A percentile compares a stretch with the other conserved stretches of the same genome.
phyloP scores from a whole-genome alignment of 2,329 filamentous ascomycete species.

The Dactylella cylindrospora region DNA sequence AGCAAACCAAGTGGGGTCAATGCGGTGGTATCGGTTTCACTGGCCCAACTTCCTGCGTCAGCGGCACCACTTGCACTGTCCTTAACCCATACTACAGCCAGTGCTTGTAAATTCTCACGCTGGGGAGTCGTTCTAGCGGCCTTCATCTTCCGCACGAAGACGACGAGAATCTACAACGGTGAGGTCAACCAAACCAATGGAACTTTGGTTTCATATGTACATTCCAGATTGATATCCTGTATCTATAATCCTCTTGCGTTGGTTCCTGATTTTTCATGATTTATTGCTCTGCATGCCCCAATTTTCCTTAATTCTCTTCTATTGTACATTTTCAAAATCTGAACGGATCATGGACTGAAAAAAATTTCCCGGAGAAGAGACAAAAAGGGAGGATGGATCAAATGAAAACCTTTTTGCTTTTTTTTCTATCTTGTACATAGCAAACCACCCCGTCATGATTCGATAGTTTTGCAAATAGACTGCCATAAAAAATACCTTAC shows the following conservation, averaged over 20 bases:
- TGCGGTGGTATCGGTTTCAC: conserved; percentile 48
- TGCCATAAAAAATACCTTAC: neutral
- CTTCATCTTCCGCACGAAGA: conserved; percentile 28
- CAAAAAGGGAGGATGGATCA: conserved; percentile 35
- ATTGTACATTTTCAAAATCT: conserved; percentile 21
- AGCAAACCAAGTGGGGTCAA: conserved; percentile 28
- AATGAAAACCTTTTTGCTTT: conserved; percentile 12
- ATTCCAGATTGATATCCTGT: conserved; percentile 43
- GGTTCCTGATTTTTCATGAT: neutral
- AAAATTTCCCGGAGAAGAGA: no score
- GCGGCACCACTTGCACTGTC: conserved; percentile 42
- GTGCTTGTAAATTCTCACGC: conserved; percentile 44
- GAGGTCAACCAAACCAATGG: conserved; percentile 1
- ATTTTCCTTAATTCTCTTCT: conserved; percentile 15
- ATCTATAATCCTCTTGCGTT: conserved; percentile 24
- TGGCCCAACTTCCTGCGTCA: conserved; percentile 45
- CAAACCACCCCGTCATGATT: conserved; percentile 22
- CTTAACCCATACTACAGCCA: conserved; percentile 48
- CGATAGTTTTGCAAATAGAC: conserved; percentile 22
- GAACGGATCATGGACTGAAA: conserved; percentile 17
- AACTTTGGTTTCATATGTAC: conserved; percentile 12
- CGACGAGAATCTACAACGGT: neutral
- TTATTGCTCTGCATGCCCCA: neutral
- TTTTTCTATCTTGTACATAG: conserved; percentile 24
- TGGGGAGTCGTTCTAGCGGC: conserved; percentile 13